Evolutionary conservation across 176 grass and related monocot species (phyloP), one percentile per base, ranked within the genome.

Genomic region (Luzula sylvatica): DNA sequence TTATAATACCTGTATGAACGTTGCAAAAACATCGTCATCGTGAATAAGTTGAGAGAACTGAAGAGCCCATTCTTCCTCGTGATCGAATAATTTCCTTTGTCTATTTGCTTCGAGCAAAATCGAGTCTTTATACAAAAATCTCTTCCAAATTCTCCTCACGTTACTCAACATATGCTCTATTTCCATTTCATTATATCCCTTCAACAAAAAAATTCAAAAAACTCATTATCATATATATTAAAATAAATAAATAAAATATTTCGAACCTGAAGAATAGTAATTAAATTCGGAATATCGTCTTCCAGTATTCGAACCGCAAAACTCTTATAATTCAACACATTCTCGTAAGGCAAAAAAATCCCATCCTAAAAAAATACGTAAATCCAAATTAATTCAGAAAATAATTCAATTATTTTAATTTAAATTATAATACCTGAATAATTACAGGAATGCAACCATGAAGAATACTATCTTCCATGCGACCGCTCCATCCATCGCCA

Each of bases 401-500:
- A n/a, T n/a, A n/a, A n/a, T n/a, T n/a, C 42, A 23, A 42, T 51
- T 50, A 11, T 50, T 50, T 50, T 48, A 50, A 17, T 17, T 14
- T 12, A 8, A 26, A 26, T 17, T 72, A 19, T 59, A 15, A 11
- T 24, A 96, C 92, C 81, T 96, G 92, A 74, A 96, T 96, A 76
- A 96, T 89, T 41, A 89, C 85, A 68, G 92, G 85, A 69, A 89
- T 96, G 27, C 85, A 96, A 45, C 85, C 85, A 76, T 86, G 81
- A 53, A 79, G 66, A 55, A 96, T 86, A 69, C 92, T 86, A 38
- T 96, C 85, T 73, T 89, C 92, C 81, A 89, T 79, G 52, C 92
- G 77, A 42, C 92, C 92, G 52, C 92, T 96, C 92, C 92, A 96
- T 51, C 92, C 84, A 82, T 96, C 90, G 55, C 92, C 92, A 12